Evolutionary conservation across 176 grass and related monocot species (phyloP).

Genomic region (Dactylis glomerata): DNA sequence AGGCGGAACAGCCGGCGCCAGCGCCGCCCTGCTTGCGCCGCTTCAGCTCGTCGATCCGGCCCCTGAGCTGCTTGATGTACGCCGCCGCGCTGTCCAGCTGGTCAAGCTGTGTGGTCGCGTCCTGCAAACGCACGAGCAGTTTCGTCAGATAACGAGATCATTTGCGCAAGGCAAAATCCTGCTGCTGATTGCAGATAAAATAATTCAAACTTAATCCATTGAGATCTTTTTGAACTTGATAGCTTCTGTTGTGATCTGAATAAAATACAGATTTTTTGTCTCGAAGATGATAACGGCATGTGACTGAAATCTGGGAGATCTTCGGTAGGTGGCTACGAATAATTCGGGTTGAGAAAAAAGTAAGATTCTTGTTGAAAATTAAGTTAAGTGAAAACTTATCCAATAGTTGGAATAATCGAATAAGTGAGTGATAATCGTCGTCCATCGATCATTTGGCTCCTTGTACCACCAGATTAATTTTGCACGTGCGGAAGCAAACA

Average conservation of each 20-base stretch:
- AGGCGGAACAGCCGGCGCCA: neutral
- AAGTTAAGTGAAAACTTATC: neutral
- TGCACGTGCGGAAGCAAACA: neutral
- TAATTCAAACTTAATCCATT: neutral
- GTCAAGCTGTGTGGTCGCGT: conserved; percentile 58
- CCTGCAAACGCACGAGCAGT: neutral
- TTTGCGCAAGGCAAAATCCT: neutral
- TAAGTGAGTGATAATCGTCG: neutral
- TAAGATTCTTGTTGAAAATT: neutral
- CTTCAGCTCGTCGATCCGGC: conserved; percentile 48
- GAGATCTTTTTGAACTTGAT: neutral
- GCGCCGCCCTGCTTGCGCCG: conserved; percentile 6
- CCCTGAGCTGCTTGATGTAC: conserved; percentile 66
- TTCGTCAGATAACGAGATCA: neutral
- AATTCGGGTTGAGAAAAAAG: neutral
- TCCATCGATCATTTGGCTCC: neutral
- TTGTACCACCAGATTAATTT: neutral
- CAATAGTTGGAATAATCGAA: neutral
- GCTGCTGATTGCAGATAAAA: neutral
- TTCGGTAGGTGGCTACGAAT: neutral
- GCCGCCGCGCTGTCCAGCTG: conserved; percentile 64
- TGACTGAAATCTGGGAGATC: neutral
- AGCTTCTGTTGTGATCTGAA: neutral
- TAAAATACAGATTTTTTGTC: neutral
- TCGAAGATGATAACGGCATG: neutral